Conservation (phyloP, 208 protist genomes). For the Phytomonas sp. region DNA sequence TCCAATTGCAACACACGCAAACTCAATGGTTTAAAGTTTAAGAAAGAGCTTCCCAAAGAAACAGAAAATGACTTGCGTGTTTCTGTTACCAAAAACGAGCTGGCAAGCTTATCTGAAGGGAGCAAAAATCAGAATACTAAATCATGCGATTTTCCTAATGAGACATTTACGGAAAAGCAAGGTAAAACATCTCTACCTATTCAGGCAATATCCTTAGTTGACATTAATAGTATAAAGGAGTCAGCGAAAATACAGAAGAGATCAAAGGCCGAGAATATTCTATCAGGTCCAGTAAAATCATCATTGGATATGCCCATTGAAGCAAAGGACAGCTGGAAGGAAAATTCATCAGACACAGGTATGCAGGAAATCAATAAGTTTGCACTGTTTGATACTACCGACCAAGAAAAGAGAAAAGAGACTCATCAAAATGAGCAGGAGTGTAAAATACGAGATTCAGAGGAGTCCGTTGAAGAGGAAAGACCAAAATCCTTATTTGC, state of each 20-base stretch:
- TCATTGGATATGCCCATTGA: not conserved
- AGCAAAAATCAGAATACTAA: conserved; percentile 13
- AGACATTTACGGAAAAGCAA: not conserved
- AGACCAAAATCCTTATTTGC: not conserved
- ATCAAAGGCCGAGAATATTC: conserved; percentile 4
- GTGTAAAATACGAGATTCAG: not conserved
- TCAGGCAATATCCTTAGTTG: conserved; percentile 6
- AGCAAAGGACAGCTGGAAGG: not conserved
- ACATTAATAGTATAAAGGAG: conserved; percentile 9
- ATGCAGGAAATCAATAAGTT: not conserved
- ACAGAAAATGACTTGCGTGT: not conserved
- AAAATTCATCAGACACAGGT: not conserved
- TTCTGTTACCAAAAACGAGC: not conserved
- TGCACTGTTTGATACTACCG: not conserved
- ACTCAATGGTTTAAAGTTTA: conserved; percentile 28
- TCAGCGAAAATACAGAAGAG: conserved; percentile 12
- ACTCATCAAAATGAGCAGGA: not conserved
- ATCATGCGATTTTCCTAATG: not conserved
- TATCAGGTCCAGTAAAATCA: not conserved
- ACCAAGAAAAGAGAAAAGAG: conserved; percentile 4
- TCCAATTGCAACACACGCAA: not conserved
- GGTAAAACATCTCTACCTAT: not conserved
- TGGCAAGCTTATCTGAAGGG: not conserved
- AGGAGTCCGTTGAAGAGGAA: conserved; percentile 1
- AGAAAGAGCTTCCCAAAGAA: conserved; percentile 14